phyloP scores from a whole-genome alignment of 768 basidiomycete genomes.

The Agrocybe praecox region DNA sequence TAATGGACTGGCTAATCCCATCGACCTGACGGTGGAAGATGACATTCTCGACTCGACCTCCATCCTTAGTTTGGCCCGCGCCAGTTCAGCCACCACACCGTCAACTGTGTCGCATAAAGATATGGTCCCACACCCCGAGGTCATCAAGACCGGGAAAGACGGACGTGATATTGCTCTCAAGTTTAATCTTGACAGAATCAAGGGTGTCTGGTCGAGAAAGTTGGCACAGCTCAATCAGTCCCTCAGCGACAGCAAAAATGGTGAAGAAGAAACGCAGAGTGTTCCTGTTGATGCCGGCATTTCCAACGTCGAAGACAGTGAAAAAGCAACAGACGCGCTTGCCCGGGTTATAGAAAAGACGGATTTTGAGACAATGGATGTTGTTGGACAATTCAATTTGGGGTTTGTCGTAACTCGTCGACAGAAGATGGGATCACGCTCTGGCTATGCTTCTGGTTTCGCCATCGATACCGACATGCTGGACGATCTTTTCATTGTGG shows the following conservation, averaged over 20 bases:
- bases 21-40: slow-evolving; percentile 11
- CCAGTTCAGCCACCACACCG: slow-evolving; percentile 11
- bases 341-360: slow-evolving; percentile 83
- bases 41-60: slow-evolving; percentile 19
- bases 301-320: slow-evolving; percentile 47
- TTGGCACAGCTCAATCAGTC: slow-evolving; percentile 5
- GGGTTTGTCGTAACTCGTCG: slow-evolving; percentile 91
- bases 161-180: slow-evolving; percentile 28
- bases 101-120: slow-evolving; percentile 12
- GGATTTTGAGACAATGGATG: slow-evolving; percentile 83
- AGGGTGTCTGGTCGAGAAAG: slow-evolving; percentile 16
- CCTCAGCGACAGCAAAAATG: neutral
- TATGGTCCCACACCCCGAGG: slow-evolving; percentile 34
- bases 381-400: slow-evolving; percentile 94
- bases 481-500: slow-evolving; percentile 96
- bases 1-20: neutral
- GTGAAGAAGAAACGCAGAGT: slow-evolving; percentile 2
- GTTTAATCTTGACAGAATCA: slow-evolving; percentile 28
- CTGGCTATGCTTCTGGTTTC: neutral
- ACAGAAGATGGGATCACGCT: slow-evolving; percentile 25
- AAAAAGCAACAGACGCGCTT: slow-evolving; percentile 64
- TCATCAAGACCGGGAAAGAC: slow-evolving; percentile 35
- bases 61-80: slow-evolving; percentile 17
- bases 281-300: slow-evolving; percentile 41
- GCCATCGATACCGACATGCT: too few relatives aligned